These are phyloP conservation scores for Oryza meyeriana DNA, from an alignment of 176 grass and related monocot species.

Conservation along the genomic window DNA sequence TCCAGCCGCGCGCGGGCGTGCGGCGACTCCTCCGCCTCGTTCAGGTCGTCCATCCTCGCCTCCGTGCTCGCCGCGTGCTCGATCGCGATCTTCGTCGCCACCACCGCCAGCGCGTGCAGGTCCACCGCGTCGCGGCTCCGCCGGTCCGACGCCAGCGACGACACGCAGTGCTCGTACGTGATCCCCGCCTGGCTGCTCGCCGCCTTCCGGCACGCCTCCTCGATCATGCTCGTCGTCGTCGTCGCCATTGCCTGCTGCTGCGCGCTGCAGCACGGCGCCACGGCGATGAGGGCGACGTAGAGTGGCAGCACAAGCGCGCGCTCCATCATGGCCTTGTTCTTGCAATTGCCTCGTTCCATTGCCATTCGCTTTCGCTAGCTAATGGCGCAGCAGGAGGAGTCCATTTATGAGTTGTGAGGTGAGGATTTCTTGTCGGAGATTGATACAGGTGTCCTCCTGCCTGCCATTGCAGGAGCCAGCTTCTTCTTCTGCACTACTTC, in stretches of 20 bases:
- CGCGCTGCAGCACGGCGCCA: not conserved
- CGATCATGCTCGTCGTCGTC: not conserved
- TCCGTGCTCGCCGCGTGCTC: slow-evolving; percentile 43
- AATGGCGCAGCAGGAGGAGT: not conserved
- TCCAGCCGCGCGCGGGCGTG: slow-evolving; percentile 16
- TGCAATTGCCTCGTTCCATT: not conserved
- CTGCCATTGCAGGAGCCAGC: no score
- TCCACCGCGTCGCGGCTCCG: slow-evolving; percentile 19
- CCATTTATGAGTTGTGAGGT: not conserved
- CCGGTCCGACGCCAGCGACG: slow-evolving; percentile 13
- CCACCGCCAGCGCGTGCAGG: slow-evolving; percentile 30
- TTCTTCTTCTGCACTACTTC: no score
- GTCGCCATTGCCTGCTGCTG: not conserved
- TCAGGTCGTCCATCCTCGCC: slow-evolving; percentile 38
- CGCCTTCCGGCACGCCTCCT: slow-evolving; percentile 40
- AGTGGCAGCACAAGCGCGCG: not conserved
- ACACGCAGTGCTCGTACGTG: slow-evolving; percentile 41
- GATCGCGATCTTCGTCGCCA: slow-evolving; percentile 30
- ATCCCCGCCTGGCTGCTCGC: not conserved
- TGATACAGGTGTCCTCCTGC: slow-evolving; percentile 4
- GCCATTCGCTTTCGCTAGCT: not conserved
- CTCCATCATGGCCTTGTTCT: no score
- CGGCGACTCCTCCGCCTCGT: slow-evolving; percentile 31
- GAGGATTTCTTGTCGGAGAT: not conserved
- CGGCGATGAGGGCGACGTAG: not conserved